Conservation (phyloP, 1,284 basidiomycete genomes). For the Meira nashicola region DNA sequence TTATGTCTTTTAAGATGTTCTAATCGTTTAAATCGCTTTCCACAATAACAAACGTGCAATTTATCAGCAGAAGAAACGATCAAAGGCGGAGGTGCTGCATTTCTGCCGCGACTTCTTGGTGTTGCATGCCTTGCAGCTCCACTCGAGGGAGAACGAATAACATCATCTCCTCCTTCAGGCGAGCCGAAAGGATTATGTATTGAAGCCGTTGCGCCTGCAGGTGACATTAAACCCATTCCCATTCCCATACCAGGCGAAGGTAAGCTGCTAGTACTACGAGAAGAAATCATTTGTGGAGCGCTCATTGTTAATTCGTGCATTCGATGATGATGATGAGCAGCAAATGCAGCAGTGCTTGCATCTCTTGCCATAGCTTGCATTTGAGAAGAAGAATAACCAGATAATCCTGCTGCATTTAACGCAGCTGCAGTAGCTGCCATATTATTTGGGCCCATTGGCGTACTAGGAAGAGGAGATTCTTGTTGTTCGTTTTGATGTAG, state of each 20-base stretch:
- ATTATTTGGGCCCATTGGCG: too few relatives aligned
- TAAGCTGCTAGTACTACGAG: conserved; percentile 3
- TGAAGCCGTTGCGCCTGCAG: too few relatives aligned
- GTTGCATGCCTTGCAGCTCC: conserved; percentile 19
- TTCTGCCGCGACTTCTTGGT: conserved; percentile 21
- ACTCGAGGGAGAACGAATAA: conserved; percentile 10
- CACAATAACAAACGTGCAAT: conserved; percentile 49
- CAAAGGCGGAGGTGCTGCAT: conserved; percentile 40
- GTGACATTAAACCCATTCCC: too few relatives aligned
- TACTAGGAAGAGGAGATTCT: too few relatives aligned
- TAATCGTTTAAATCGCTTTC: conserved; percentile 51
- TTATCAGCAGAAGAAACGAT: conserved; percentile 51
- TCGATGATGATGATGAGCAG: conserved; percentile 1
- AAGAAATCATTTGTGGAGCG: conserved; percentile 30
- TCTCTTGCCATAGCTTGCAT: too few relatives aligned
- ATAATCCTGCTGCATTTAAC: too few relatives aligned
- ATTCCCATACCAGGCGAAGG: not conserved
- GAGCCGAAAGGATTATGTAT: not conserved
- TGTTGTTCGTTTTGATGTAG: too few relatives aligned
- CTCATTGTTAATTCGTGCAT: conserved; percentile 29
- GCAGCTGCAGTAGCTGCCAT: too few relatives aligned
- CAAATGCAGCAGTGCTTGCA: not conserved
- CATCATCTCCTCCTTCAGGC: not conserved
- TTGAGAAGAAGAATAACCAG: too few relatives aligned
- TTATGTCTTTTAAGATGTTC: conserved; percentile 53